Evolutionary conservation across 192 early-diverging fungal genomes (phyloP).

Genomic region (Coemansia sp.): DNA sequence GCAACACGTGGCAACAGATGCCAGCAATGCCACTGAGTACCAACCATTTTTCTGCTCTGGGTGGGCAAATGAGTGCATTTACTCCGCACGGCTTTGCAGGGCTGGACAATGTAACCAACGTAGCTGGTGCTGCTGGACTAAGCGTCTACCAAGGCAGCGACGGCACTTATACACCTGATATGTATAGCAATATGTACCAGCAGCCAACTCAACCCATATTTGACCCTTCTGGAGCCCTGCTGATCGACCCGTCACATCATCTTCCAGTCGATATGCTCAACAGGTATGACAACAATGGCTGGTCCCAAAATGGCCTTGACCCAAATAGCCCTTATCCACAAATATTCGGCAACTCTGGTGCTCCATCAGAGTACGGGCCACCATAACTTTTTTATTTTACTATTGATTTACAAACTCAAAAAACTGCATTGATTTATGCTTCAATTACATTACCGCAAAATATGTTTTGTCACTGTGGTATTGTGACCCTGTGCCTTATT

Average conservation of each 20-base stretch:
- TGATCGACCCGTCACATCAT: slow-evolving; percentile 3
- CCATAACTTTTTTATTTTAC: slow-evolving; percentile 4
- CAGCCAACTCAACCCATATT: slow-evolving; percentile 5
- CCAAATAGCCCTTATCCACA: slow-evolving; percentile 13
- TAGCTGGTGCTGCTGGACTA: background rate
- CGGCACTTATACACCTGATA: background rate
- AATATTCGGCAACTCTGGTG: slow-evolving; percentile 12
- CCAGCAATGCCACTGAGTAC: background rate
- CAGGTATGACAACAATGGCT: slow-evolving; percentile 7
- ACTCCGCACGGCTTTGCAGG: background rate
- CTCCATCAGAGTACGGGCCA: slow-evolving; percentile 20
- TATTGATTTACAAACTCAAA: background rate
- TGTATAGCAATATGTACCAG: background rate
- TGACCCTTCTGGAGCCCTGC: background rate
- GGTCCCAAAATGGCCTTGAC: slow-evolving; percentile 9
- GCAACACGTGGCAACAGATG: slow-evolving; percentile 2
- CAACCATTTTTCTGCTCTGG: background rate
- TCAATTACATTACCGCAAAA: background rate
- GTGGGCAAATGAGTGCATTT: background rate
- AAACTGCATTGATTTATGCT: background rate
- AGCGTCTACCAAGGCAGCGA: background rate
- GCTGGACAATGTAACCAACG: background rate
- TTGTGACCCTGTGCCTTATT: background rate
- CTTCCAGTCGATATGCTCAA: slow-evolving; percentile 8
- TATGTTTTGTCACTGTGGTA: no score